Evolutionary conservation across 148 eudicot genomes (phyloP).

Genomic region (Heliamphora exappendiculata): DNA sequence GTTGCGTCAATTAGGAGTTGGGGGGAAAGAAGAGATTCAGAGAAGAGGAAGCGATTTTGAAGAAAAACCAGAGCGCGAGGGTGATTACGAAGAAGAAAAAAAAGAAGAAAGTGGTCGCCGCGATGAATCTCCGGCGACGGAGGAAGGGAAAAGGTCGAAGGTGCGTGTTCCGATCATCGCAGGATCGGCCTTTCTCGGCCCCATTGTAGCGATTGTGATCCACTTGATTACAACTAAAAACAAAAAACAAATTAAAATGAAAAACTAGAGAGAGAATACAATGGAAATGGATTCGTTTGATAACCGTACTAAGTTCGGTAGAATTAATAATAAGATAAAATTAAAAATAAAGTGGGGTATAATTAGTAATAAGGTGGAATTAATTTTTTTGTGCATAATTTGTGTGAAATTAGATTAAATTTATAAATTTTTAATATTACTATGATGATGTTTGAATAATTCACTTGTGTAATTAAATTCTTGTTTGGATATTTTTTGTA

Average conservation of each 20-base stretch:
- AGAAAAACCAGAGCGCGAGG: not conserved
- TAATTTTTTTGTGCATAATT: too few species aligned
- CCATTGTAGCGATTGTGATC: conserved; percentile 42
- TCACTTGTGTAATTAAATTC: too few species aligned
- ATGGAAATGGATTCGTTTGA: too few species aligned
- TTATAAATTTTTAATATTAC: too few species aligned
- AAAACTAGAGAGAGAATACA: too few species aligned
- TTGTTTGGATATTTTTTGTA: too few species aligned
- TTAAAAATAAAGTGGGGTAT: too few species aligned
- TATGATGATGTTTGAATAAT: too few species aligned
- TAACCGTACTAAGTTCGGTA: too few species aligned
- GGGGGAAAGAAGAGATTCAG: not conserved
- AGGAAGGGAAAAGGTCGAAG: conserved; percentile 16
- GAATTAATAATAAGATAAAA: too few species aligned
- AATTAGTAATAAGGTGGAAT: too few species aligned
- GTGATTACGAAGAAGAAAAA: not conserved
- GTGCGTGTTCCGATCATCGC: conserved; percentile 37
- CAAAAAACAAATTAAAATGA: conserved; percentile 9
- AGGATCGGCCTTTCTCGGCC: conserved; percentile 49
- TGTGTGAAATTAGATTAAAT: too few species aligned
- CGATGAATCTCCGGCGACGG: not conserved
- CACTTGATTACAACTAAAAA: conserved; percentile 29
- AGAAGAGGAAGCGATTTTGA: not conserved
- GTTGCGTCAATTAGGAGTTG: not conserved
- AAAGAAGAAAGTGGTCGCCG: not conserved